These are phyloP conservation scores for Auriscalpium microsporum DNA, from an alignment of 768 basidiomycete genomes.

Conservation along the genomic window DNA sequence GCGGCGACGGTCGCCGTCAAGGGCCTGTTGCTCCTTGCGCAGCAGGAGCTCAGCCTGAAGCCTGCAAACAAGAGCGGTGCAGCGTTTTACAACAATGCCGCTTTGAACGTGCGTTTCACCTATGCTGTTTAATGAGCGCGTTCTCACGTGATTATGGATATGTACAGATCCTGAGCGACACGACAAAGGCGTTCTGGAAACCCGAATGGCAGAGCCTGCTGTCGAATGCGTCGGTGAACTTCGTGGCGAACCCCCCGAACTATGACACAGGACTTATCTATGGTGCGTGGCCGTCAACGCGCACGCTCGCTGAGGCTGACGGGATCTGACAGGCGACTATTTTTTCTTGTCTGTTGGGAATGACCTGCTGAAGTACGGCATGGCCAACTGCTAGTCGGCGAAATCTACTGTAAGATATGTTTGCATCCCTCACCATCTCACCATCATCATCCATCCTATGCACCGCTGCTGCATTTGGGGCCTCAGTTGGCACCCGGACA, in stretches of 20 bases:
- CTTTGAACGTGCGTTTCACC: slow-evolving; percentile 34
- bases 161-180: slow-evolving; percentile 4
- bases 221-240: slow-evolving; percentile 59
- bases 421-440: no score
- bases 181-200: slow-evolving; percentile 30
- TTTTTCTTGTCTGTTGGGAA: slow-evolving; percentile 53
- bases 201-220: slow-evolving; percentile 56
- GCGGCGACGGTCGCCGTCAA: slow-evolving; percentile 57
- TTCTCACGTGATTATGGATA: not conserved
- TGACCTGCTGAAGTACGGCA: slow-evolving; percentile 36
- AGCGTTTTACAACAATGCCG: slow-evolving; percentile 37
- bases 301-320: not conserved
- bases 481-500: no score
- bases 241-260: slow-evolving; percentile 37
- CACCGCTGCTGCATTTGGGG: no score
- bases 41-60: slow-evolving; percentile 28
- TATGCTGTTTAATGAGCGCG: not conserved
- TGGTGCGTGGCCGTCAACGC: slow-evolving; percentile 24
- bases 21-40: slow-evolving; percentile 49
- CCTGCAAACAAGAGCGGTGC: slow-evolving; percentile 23
- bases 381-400: slow-evolving; percentile 29
- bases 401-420: no score
- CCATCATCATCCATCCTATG: no score
- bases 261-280: slow-evolving; percentile 55
- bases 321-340: slow-evolving; percentile 43